phyloP scores from a whole-genome alignment of 495 filamentous ascomycete species.

The Lophiostoma macrostomum region DNA sequence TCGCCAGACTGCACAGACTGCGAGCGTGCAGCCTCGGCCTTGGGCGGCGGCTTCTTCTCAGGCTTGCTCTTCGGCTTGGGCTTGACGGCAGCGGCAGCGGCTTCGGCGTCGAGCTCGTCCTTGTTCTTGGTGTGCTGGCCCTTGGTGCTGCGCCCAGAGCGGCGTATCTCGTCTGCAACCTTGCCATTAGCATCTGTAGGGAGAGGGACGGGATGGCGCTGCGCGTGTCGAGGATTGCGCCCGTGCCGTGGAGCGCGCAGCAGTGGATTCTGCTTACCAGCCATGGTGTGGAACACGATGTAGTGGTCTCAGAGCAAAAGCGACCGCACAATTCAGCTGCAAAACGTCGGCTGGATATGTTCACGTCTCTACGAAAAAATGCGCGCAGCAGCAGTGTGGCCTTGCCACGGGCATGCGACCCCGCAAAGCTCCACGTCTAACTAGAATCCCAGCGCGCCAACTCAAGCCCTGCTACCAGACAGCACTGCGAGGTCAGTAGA shows the following conservation, averaged over 20 bases:
- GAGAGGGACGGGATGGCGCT: background rate
- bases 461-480: background rate
- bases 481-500: background rate
- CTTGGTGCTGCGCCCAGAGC: constrained; percentile 92
- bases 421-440: constrained; percentile 11
- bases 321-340: constrained; percentile 1
- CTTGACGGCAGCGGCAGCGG: constrained; percentile 14
- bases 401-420: too few relatives aligned
- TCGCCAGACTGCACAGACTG: constrained; percentile 42
- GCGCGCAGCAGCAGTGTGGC: too few relatives aligned
- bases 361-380: constrained; percentile 25
- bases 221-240: background rate
- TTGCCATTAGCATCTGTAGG: constrained; percentile 9
- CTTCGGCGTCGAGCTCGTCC: constrained; percentile 29
- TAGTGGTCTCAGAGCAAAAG: constrained; percentile 13
- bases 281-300: constrained; percentile 32
- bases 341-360: constrained; percentile 9
- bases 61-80: constrained; percentile 60
- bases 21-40: constrained; percentile 31
- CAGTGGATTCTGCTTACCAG: constrained; percentile 39
- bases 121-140: constrained; percentile 82
- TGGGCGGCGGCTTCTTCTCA: constrained; percentile 34
- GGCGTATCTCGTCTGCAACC: constrained; percentile 73
- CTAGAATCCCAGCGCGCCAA: constrained; percentile 14
- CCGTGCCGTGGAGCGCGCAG: background rate